A percentile compares a stretch with the other conserved stretches of the same genome.
Conservation (phyloP, 257 asterid species). For the Craterostigma plantagineum region DNA sequence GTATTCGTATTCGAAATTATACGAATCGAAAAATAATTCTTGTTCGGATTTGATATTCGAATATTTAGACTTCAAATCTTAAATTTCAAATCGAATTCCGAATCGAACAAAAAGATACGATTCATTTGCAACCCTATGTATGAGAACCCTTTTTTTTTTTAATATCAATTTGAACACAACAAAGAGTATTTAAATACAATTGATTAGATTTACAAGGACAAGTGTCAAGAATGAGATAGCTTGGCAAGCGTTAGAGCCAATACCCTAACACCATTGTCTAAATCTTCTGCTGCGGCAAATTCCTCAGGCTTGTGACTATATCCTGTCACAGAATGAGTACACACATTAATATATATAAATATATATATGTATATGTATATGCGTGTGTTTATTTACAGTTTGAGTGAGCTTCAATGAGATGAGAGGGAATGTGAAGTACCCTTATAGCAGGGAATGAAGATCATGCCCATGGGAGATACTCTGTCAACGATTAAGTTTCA, state of each 20-base stretch:
- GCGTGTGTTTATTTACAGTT: background rate
- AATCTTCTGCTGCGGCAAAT: conserved; percentile 13
- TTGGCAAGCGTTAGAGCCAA: conserved; percentile 55
- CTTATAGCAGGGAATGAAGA: conserved; percentile 90
- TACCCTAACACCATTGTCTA: conserved; percentile 59
- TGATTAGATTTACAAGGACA: too few relatives aligned
- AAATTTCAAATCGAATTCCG: too few relatives aligned
- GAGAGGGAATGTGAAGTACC: conserved; percentile 23
- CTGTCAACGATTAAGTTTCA: conserved; percentile 40
- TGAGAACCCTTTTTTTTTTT: too few relatives aligned
- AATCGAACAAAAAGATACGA: too few relatives aligned
- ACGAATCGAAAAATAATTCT: too few relatives aligned
- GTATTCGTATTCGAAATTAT: too few relatives aligned
- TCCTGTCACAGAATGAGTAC: conserved; percentile 1
- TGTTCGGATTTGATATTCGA: too few relatives aligned
- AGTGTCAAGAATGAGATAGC: conserved; percentile 17
- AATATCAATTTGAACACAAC: too few relatives aligned
- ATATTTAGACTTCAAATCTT: too few relatives aligned
- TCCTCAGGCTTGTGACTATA: conserved; percentile 9
- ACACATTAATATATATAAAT: background rate
- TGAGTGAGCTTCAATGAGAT: background rate
- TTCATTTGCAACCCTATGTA: too few relatives aligned
- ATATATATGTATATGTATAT: background rate
- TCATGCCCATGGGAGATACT: conserved; percentile 89
- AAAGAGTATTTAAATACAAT: too few relatives aligned